Evolutionary conservation across 129 eudicot species (phyloP), one percentile per base, ranked within the genome.

Genomic region (Solidago caesia): DNA sequence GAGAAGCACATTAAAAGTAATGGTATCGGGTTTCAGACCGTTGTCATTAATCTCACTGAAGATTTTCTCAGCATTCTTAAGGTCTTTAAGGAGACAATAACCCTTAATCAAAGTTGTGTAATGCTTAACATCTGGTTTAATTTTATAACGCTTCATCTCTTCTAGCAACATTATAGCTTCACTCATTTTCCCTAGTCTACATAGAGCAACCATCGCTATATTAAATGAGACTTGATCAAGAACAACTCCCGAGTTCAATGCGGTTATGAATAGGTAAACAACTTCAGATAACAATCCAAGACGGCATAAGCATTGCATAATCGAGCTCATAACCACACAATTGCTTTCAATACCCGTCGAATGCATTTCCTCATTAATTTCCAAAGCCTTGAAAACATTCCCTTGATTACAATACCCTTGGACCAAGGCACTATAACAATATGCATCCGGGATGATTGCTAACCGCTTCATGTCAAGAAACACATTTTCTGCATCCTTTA

Each of bases 61-160:
- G 67, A 92, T 47, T 13, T 73, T 64, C 2, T 29, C 2, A 43
- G 95, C 95, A 60, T 89, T 89, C 52, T 4, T 12, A 75, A 78
- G 74, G 13, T 81, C 64, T 26, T 80, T 84, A 13, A 70, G 72
- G 59, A 75, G 87, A 59, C 81, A 86, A 76, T 74, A 79, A 14
- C 91, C 89, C 2, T 78, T 78, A 8, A 92, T 87, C 78, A 92
- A 76, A 77, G 96, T 87, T 59, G 98, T 89, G 75, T 84, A 92
- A 80, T 87, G 89, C 75, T 78, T 79, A 62, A 84, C 78, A 83
- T 92, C 96, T 1, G 82, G 85, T 6, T 77, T 69, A 79, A 92
- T 13, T 67, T 75, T 75, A 70, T 77, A 79, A 45, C 25, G 5
- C 61, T 86, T 83, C 95, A 92, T 92, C 80, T 78, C 91, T 45